Conservation (phyloP, 495 filamentous ascomycete species). For the Usnea hakonensis region DNA sequence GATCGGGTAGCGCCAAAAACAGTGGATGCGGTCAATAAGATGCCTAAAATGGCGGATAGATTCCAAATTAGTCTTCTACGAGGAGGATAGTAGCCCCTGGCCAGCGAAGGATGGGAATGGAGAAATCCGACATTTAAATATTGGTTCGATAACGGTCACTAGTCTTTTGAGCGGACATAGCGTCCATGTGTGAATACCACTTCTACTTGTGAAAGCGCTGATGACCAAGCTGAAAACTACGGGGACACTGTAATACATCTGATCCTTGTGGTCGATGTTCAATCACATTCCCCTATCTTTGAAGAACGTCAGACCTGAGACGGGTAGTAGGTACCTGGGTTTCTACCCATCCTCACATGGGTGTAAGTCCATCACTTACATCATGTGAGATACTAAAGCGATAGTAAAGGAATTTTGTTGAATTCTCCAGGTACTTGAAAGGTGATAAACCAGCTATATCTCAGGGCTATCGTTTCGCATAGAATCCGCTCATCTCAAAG, state of each 20-base stretch:
- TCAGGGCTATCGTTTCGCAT: constrained; percentile 15
- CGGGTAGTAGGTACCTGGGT: neutral
- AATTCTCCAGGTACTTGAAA: no score
- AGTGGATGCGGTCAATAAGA: constrained; percentile 42
- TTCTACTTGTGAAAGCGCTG: neutral
- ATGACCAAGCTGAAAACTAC: neutral
- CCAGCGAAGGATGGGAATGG: neutral
- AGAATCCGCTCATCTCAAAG: constrained; percentile 23
- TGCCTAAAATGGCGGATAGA: constrained; percentile 42
- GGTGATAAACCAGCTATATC: neutral
- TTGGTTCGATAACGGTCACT: neutral
- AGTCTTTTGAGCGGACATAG: neutral
- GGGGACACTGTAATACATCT: neutral
- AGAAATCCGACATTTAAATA: neutral
- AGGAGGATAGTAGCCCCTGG: neutral
- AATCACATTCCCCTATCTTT: no score
- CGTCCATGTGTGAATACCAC: neutral
- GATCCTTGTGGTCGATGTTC: neutral
- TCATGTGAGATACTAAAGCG: neutral
- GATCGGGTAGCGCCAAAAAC: constrained; percentile 41
- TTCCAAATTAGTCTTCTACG: constrained; percentile 26
- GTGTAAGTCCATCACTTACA: neutral
- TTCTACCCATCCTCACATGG: neutral
- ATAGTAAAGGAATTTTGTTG: no score
- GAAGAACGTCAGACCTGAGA: neutral